Base-by-base conservation (phyloP, 306 rosid genomes). In the Rosa persica region DNA sequence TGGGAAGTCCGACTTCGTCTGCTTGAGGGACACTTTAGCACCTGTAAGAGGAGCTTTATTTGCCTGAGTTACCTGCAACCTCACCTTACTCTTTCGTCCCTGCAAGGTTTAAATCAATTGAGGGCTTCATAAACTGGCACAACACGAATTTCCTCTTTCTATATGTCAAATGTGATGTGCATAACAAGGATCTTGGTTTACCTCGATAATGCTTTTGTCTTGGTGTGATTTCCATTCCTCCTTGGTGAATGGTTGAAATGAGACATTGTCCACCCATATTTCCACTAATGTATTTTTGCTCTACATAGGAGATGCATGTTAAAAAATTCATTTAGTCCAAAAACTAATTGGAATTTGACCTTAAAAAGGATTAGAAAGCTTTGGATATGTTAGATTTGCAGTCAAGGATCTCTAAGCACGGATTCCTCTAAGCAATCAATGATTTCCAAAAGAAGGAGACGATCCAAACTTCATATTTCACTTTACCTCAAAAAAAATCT, bases 151-250 rank as follows among this genome's bases (percentile, higher is more conserved):
- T 57, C 6, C 15, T 1, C 11, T n/a, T n/a, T 38, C 52, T 69
- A 25, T 44, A 44, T 69, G 54, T 9, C 22, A 43, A 49, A 22
- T 58, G 36, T n/a, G 65, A 58, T 54, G 19, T 23, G 25, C 10
- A 27, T 15, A 77, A 51, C 34, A 55, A 44, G 17, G 5, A 47
- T 43, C 9, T 75, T 57, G 60, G 30, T 2, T 82, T 81, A 90
- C 95, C 93, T 80, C 87, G 61, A 79, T 82, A 46, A 90, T 83
- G 85, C 80, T 87, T 47, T 73, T 39, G 6, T 89, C 89, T 83
- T 90, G 97, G 75, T 86, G 90, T 81, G 85, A 80, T 87, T 85
- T 87, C 97, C 97, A 90, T 74, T 90, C 86, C 73, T 76, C 34
- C 82, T 82, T 86, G 77, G 89, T 86, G 79, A 89, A 92, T 77